Conservation (phyloP, 352 stramenopile genomes). For the Phytophthora citricola region DNA sequence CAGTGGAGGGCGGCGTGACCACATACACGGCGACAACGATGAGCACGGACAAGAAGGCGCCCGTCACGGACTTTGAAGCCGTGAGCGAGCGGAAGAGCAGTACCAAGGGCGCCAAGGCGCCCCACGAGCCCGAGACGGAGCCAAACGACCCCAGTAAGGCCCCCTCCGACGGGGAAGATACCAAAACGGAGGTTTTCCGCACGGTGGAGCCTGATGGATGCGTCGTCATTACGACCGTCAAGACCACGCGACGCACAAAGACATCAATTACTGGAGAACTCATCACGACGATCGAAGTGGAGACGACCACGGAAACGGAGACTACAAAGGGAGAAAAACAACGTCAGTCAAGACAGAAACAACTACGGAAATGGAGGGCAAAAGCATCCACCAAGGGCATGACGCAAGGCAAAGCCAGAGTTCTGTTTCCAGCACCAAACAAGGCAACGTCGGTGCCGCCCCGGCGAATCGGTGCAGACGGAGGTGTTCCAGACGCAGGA, state of each 20-base stretch:
- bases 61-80: constrained; percentile 34
- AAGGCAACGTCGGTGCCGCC: neutral
- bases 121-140: constrained; percentile 29
- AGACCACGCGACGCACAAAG: constrained; percentile 17
- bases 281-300: constrained; percentile 19
- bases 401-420: neutral
- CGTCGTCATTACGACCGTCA: constrained; percentile 27
- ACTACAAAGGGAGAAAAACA: constrained; percentile 18
- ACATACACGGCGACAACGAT: constrained; percentile 29
- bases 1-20: constrained; percentile 32
- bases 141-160: constrained; percentile 24
- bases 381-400: constrained; percentile 11
- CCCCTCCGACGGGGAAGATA: constrained; percentile 8
- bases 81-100: constrained; percentile 30
- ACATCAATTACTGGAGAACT: constrained; percentile 8
- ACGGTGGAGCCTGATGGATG: constrained; percentile 14
- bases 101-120: constrained; percentile 7
- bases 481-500: constrained; percentile 29
- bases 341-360: constrained; percentile 24
- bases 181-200: constrained; percentile 31
- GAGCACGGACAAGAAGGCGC: constrained; percentile 7
- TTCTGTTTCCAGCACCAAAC: neutral
- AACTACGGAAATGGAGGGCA: constrained; percentile 19
- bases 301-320: constrained; percentile 29
- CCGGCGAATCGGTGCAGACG: constrained; percentile 19